A percentile compares a stretch with the other conserved stretches of the same genome.
Evolutionary conservation across 148 eudicot genomes (phyloP).

Genomic region (Rhododendron ferrugineum): DNA sequence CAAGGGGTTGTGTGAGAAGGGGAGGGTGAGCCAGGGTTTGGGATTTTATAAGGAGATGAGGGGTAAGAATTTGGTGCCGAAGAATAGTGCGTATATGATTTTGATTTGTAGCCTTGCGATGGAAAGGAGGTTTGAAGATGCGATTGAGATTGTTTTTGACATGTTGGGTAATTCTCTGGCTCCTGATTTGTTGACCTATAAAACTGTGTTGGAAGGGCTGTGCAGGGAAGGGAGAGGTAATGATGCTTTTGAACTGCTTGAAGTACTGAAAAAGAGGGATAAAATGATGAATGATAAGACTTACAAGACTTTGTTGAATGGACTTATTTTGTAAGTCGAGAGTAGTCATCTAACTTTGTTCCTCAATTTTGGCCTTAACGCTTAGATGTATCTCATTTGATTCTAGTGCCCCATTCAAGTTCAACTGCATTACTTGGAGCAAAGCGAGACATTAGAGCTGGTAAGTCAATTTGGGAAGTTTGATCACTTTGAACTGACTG

Average conservation of each 20-base stretch:
- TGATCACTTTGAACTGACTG: neutral
- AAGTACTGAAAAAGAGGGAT: slow-evolving; percentile 64
- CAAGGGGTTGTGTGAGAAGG: slow-evolving; percentile 88
- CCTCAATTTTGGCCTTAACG: neutral
- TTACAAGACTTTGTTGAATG: slow-evolving; percentile 50
- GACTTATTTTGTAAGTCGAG: slow-evolving; percentile 41
- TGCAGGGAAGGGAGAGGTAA: slow-evolving; percentile 71
- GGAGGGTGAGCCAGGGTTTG: slow-evolving; percentile 54
- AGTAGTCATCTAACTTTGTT: slow-evolving; percentile 16
- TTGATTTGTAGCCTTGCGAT: slow-evolving; percentile 84
- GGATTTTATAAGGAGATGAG: slow-evolving; percentile 64
- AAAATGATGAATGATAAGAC: slow-evolving; percentile 58
- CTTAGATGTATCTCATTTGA: neutral
- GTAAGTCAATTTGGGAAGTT: neutral
- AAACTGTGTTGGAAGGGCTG: slow-evolving; percentile 74
- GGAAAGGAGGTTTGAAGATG: slow-evolving; percentile 64
- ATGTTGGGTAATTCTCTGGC: slow-evolving; percentile 54
- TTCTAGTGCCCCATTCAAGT: neutral
- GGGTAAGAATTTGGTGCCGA: slow-evolving; percentile 56
- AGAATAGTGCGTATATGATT: slow-evolving; percentile 52
- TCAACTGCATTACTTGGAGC: neutral
- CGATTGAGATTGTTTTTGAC: slow-evolving; percentile 49
- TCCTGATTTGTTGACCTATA: slow-evolving; percentile 81
- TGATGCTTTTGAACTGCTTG: slow-evolving; percentile 71
- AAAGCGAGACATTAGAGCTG: neutral